A percentile compares a stretch with the other conserved stretches of the same genome.
phyloP scores from a whole-genome alignment of 2,329 filamentous ascomycete genomes.

The Aspergillus intermedius region DNA sequence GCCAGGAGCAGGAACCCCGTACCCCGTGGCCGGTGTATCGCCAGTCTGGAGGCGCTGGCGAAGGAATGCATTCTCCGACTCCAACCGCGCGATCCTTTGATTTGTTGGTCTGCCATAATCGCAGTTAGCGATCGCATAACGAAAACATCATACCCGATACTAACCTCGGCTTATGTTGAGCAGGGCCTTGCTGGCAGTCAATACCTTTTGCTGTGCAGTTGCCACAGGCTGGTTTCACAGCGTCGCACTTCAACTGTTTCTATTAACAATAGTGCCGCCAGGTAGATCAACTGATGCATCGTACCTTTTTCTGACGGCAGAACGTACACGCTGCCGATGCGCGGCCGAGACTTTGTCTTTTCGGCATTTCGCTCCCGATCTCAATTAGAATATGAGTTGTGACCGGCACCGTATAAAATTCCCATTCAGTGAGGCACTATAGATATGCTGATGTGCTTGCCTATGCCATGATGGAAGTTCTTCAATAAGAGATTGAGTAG shows the following conservation, averaged over 20 bases:
- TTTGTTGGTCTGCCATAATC: conserved; percentile 18
- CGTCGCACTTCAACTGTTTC: conserved; percentile 46
- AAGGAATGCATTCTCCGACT: conserved; percentile 19
- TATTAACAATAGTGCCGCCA: background rate
- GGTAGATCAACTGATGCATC: background rate
- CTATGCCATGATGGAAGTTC: no score
- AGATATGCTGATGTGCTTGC: no score
- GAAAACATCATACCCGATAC: background rate
- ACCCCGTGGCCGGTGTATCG: background rate
- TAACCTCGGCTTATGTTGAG: conserved; percentile 22
- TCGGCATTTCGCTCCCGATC: background rate
- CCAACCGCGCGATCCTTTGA: conserved; percentile 18
- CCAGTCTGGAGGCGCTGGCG: conserved; percentile 8
- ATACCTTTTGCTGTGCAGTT: conserved; percentile 44
- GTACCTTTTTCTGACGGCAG: conserved; percentile 32
- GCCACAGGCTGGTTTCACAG: conserved; percentile 39
- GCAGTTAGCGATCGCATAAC: background rate
- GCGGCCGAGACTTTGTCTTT: conserved; percentile 3
- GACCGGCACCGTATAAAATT: no score
- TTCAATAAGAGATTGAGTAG: no score
- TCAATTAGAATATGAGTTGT: no score
- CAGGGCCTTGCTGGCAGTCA: conserved; percentile 38
- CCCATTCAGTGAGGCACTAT: no score
- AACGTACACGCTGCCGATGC: conserved; percentile 30
- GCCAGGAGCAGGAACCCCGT: conserved; percentile 2